Conservation (phyloP, 116 monocot species). For the Papilionanthe hybrid region DNA sequence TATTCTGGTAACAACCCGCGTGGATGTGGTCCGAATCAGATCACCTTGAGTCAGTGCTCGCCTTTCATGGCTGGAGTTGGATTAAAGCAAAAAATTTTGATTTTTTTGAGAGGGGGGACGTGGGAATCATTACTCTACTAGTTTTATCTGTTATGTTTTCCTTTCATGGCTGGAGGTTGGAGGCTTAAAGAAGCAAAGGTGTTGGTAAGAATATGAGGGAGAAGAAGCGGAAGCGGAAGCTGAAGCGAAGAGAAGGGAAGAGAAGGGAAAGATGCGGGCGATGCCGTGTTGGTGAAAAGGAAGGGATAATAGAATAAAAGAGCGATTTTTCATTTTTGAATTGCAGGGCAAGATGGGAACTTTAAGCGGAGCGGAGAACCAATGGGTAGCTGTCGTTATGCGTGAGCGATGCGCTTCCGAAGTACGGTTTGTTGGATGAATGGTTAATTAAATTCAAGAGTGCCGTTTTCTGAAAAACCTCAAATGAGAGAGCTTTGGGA, state of each 20-base stretch:
- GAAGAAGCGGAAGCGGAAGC: not conserved
- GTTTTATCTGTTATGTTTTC: constrained; percentile 8
- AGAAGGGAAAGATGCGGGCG: too few species aligned
- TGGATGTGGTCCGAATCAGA: constrained; percentile 11
- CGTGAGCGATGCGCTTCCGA: not conserved
- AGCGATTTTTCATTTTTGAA: not conserved
- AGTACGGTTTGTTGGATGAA: not conserved
- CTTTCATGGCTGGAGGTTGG: constrained; percentile 1
- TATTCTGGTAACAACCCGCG: not conserved
- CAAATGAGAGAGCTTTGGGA: not conserved
- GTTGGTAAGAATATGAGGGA: not conserved
- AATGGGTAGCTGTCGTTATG: not conserved
- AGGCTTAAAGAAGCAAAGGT: constrained; percentile 5
- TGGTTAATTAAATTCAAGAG: not conserved
- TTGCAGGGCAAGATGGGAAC: not conserved
- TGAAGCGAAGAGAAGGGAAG: too few species aligned
- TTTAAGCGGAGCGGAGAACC: not conserved
- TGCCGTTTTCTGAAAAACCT: not conserved
- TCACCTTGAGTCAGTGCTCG: not conserved
- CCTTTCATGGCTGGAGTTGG: constrained; percentile 29
- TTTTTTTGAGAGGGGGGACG: constrained; percentile 22
- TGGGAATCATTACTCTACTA: constrained; percentile 33
- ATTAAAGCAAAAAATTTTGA: constrained; percentile 38
- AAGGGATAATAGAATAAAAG: not conserved
- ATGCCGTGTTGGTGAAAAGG: too few species aligned